A percentile compares a stretch with the other conserved stretches of the same genome.
phyloP scores from a whole-genome alignment of 2,329 filamentous ascomycete genomes.

The Claviceps lovelessii region DNA sequence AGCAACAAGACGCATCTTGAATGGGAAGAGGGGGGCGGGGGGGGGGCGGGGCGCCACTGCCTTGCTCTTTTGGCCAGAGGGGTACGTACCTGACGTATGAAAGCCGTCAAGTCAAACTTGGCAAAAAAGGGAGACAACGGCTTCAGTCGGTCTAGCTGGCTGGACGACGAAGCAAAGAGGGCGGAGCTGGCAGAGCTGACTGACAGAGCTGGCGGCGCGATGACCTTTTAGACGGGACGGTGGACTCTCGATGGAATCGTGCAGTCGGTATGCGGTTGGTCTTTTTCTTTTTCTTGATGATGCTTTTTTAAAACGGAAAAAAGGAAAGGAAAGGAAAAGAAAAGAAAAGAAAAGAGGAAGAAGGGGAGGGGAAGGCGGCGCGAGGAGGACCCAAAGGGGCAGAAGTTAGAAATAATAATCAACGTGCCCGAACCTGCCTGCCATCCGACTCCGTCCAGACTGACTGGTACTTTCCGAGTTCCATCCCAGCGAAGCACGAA shows the following conservation, averaged over 20 bases:
- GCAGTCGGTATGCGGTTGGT: conserved; percentile 35
- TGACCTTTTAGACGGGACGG: conserved; percentile 44
- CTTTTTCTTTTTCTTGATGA: conserved; percentile 34
- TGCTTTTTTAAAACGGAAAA: conserved; percentile 29
- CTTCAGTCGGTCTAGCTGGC: conserved; percentile 11
- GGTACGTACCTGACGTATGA: conserved; percentile 19
- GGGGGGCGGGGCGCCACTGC: not conserved
- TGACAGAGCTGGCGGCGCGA: conserved; percentile 34
- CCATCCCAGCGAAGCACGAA: not conserved
- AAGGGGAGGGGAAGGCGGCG: conserved; percentile 16
- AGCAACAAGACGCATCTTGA: not conserved
- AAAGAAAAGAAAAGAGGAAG: too few species aligned
- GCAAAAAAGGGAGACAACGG: conserved; percentile 7
- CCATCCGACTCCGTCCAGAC: not conserved
- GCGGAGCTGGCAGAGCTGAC: conserved; percentile 29
- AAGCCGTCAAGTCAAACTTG: conserved; percentile 10
- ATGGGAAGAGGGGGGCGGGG: not conserved
- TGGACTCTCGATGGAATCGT: conserved; percentile 40
- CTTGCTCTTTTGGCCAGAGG: not conserved
- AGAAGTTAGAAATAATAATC: conserved; percentile 11
- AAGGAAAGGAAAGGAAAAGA: conserved; percentile 6
- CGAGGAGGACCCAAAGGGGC: conserved; percentile 12
- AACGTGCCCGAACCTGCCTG: conserved; percentile 3
- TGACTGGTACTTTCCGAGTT: too few species aligned
- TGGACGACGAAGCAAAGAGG: conserved; percentile 12